Evolutionary conservation across 164 flowering plant species (phyloP).

Genomic region (Hamamelis virginiana): DNA sequence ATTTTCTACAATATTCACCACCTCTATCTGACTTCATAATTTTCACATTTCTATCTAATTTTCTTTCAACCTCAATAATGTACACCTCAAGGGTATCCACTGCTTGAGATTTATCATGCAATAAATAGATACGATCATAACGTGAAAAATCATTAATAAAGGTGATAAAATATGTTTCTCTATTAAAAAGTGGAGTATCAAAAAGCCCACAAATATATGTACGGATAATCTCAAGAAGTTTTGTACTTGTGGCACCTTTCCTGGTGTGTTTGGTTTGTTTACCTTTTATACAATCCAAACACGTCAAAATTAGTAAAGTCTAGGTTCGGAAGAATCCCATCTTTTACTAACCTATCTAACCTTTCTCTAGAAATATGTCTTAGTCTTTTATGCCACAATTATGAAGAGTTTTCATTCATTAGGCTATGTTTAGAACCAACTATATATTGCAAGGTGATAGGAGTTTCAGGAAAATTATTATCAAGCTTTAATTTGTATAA

Average conservation of each 20-base stretch:
- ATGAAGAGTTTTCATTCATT: slow-evolving; percentile 2
- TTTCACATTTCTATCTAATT: neutral
- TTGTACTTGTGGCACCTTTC: slow-evolving; percentile 4
- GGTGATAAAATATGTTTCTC: slow-evolving; percentile 15
- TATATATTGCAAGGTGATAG: neutral
- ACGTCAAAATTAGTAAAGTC: slow-evolving; percentile 16
- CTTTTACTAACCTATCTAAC: slow-evolving; percentile 9
- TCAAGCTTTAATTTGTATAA: slow-evolving; percentile 7
- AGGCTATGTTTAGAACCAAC: slow-evolving; percentile 2
- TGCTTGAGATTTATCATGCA: no score
- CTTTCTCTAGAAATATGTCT: no score
- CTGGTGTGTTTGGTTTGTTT: slow-evolving; percentile 18
- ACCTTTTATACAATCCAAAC: slow-evolving; percentile 24
- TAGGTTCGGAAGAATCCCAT: slow-evolving; percentile 12
- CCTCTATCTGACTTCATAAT: neutral
- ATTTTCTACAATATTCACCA: neutral
- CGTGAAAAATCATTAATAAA: slow-evolving; percentile 18
- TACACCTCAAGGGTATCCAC: neutral
- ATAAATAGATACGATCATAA: slow-evolving; percentile 3
- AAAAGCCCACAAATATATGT: slow-evolving; percentile 18
- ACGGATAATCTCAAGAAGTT: slow-evolving; percentile 15
- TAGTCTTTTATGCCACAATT: no score
- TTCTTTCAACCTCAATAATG: neutral
- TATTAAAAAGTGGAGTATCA: no score
- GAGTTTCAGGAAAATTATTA: neutral